Percentiles rank a stretch among this genome's conserved stretches.
phyloP scores from a whole-genome alignment of 345 rosid genomes.

The Excoecaria agallocha region DNA sequence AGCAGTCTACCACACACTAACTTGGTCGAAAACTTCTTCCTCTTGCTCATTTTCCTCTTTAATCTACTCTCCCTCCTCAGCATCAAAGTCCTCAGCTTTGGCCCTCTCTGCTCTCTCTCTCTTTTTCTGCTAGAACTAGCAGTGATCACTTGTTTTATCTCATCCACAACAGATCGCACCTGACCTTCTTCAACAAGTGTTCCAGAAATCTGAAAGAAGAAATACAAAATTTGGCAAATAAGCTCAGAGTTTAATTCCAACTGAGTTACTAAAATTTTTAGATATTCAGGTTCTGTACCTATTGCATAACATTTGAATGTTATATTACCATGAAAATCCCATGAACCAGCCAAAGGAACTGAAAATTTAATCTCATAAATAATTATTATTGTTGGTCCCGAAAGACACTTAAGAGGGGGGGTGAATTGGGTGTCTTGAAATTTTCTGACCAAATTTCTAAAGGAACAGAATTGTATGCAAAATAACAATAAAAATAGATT shows the following conservation, averaged over 20 bases:
- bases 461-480: too few species aligned
- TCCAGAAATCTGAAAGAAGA: constrained; percentile 73
- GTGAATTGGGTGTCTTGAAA: too few species aligned
- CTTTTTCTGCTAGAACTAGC: constrained; percentile 95
- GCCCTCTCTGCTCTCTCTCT: constrained; percentile 93
- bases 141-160: constrained; percentile 85
- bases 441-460: too few species aligned
- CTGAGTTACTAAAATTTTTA: not conserved
- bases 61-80: constrained; percentile 94
- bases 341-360: not conserved
- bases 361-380: not conserved
- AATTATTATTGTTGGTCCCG: too few species aligned
- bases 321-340: not conserved
- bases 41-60: constrained; percentile 99
- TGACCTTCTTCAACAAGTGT: constrained; percentile 72
- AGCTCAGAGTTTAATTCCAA: too few species aligned
- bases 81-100: constrained; percentile 96
- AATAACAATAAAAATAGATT: too few species aligned
- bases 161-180: constrained; percentile 89
- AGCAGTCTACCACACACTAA: constrained; percentile 31
- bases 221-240: constrained; percentile 4
- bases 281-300: not conserved
- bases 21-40: constrained; percentile 99
- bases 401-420: too few species aligned
- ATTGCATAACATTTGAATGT: not conserved